Percentiles rank a stretch among this genome's conserved stretches.
Evolutionary conservation across 495 filamentous ascomycete species (phyloP).

Genomic region (Hypoxylon fragiforme): DNA sequence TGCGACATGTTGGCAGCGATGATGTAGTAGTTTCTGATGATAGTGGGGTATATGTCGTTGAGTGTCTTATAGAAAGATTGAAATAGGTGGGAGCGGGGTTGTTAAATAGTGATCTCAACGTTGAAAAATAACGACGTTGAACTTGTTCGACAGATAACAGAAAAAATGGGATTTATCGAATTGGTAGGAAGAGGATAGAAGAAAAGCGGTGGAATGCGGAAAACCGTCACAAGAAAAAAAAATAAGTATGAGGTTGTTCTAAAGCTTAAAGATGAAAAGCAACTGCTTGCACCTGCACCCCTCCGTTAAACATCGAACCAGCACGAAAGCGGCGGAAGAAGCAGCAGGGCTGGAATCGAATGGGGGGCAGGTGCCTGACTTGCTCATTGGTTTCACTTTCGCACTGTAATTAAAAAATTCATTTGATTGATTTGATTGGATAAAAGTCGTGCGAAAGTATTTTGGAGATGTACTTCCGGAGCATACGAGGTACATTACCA

Average conservation of each 20-base stretch:
- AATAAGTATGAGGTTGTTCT: conserved; percentile 34
- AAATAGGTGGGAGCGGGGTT: background rate
- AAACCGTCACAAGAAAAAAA: conserved; percentile 24
- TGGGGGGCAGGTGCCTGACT: conserved; percentile 23
- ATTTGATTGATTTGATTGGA: conserved; percentile 1
- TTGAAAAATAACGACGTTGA: too few relatives aligned
- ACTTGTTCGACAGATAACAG: too few relatives aligned
- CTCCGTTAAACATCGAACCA: conserved; percentile 30
- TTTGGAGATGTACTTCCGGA: background rate
- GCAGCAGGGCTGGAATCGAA: conserved; percentile 26
- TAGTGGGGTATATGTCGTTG: background rate
- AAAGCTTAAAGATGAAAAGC: conserved; percentile 25
- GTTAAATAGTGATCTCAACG: background rate
- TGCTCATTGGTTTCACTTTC: background rate
- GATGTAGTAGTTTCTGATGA: background rate
- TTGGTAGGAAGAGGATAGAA: conserved; percentile 23
- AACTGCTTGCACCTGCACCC: conserved; percentile 14
- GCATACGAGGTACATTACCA: background rate
- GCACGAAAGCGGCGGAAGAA: conserved; percentile 37
- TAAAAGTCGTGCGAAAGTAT: too few relatives aligned
- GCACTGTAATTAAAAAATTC: conserved; percentile 15
- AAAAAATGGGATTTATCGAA: too few relatives aligned
- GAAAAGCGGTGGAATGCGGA: conserved; percentile 16
- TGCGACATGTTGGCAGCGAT: conserved; percentile 33
- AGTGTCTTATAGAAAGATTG: conserved; percentile 1